Percentiles rank a stretch among this genome's conserved stretches.
Evolutionary conservation across 768 basidiomycete genomes (phyloP).

Genomic region (Pisolithus orientalis): DNA sequence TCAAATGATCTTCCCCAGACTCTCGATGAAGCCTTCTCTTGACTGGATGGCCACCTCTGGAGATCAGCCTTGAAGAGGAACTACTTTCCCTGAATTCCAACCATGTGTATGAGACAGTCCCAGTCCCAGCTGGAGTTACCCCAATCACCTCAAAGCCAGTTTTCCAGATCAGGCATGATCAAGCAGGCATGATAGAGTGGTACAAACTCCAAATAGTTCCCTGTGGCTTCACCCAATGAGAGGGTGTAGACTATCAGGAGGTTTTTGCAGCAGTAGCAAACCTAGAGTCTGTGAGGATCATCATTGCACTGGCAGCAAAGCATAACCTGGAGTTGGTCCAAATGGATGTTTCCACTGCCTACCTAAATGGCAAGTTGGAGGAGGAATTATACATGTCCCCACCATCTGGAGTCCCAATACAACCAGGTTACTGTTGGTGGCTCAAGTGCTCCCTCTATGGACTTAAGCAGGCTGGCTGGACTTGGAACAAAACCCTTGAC

Average conservation of each 20-base stretch:
- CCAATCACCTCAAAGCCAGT: conserved; percentile 2
- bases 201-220: conserved; percentile 1
- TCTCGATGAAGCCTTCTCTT: not conserved
- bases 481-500: conserved; percentile 6
- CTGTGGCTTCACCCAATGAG: not conserved
- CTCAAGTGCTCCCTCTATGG: conserved; percentile 8
- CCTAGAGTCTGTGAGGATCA: conserved; percentile 11
- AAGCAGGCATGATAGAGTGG: not conserved
- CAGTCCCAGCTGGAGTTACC: not conserved
- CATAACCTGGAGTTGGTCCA: conserved; percentile 17
- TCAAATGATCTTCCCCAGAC: not conserved
- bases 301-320: conserved; percentile 17
- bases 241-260: conserved; percentile 13
- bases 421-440: not conserved
- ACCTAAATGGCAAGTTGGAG: not conserved
- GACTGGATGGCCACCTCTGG: not conserved
- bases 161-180: not conserved
- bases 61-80: conserved; percentile 1
- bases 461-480: not conserved
- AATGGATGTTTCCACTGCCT: conserved; percentile 10
- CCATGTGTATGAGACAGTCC: conserved; percentile 5
- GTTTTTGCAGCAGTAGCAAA: conserved; percentile 20
- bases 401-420: conserved; percentile 1
- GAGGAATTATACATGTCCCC: too few relatives aligned
- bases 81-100: not conserved